These are phyloP conservation scores for Epichloe gansuensis DNA, from an alignment of 2,329 filamentous ascomycete species.

Conservation along the genomic window DNA sequence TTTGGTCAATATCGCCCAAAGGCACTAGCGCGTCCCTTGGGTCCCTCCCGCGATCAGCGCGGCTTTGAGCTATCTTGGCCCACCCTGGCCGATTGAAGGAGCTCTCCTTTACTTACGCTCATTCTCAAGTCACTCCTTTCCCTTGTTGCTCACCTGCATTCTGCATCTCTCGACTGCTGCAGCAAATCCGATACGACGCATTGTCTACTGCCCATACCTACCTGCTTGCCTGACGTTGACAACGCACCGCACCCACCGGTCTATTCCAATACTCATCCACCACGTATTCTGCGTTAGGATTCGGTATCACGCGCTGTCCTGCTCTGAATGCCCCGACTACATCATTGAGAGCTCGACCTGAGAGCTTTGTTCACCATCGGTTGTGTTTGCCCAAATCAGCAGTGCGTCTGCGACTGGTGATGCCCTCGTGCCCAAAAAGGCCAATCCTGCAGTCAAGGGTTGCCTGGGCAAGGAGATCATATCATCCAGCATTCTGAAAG, in stretches of 20 bases:
- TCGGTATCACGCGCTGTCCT: slow-evolving; percentile 5
- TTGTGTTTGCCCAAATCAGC: slow-evolving; percentile 10
- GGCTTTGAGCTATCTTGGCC: slow-evolving; percentile 15
- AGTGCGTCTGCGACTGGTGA: slow-evolving; percentile 10
- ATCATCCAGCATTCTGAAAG: neutral
- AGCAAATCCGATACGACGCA: slow-evolving; percentile 2
- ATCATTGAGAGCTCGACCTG: slow-evolving; percentile 15
- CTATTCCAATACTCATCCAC: neutral
- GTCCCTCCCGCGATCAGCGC: slow-evolving; percentile 23
- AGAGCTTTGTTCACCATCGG: slow-evolving; percentile 13
- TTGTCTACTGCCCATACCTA: neutral
- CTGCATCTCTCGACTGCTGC: slow-evolving; percentile 7
- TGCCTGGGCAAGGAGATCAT: neutral
- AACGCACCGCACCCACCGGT: neutral
- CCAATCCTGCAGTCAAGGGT: slow-evolving; percentile 2
- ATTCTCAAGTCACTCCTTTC: slow-evolving; percentile 29
- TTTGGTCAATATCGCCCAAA: neutral
- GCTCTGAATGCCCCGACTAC: slow-evolving; percentile 26
- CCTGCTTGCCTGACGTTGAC: neutral
- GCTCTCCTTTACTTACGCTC: slow-evolving; percentile 17
- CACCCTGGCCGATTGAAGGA: slow-evolving; percentile 11
- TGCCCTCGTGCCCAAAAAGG: slow-evolving; percentile 1
- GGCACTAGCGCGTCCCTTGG: slow-evolving; percentile 18
- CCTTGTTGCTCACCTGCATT: slow-evolving; percentile 12
- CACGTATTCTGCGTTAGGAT: slow-evolving; percentile 4